Evolutionary conservation across 495 filamentous ascomycete genomes (phyloP).

Genomic region (Trichoderma virens): DNA sequence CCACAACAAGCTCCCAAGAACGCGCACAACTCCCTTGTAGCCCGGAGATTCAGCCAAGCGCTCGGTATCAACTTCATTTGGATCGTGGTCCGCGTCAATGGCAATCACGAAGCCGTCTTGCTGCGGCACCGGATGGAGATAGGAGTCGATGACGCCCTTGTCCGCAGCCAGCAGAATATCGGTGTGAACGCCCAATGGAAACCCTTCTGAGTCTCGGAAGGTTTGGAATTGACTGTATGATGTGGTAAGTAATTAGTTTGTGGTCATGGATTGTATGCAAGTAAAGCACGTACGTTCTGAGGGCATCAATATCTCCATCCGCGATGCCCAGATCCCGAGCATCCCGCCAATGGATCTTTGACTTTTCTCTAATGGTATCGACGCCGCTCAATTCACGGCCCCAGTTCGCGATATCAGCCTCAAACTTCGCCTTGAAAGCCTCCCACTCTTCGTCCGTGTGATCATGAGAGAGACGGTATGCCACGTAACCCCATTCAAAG

Average conservation of each 20-base stretch:
- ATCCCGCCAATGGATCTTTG: conserved; percentile 3
- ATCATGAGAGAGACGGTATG: background rate
- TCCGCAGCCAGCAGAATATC: background rate
- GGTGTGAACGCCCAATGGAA: background rate
- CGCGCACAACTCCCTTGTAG: background rate
- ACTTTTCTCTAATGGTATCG: background rate
- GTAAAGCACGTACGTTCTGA: conserved; percentile 6
- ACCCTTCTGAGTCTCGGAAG: background rate
- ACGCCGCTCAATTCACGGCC: background rate
- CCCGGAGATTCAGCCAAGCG: background rate
- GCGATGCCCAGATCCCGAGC: background rate
- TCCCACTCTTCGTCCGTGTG: conserved; percentile 9
- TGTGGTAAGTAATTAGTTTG: background rate
- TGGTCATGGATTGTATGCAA: background rate
- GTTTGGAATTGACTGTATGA: background rate
- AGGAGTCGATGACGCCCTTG: conserved; percentile 7
- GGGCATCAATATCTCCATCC: background rate
- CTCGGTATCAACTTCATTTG: background rate
- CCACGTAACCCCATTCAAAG: conserved; percentile 7
- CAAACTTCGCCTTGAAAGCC: conserved; percentile 5
- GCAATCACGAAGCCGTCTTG: conserved; percentile 3
- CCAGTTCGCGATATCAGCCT: conserved; percentile 2
- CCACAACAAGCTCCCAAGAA: conserved; percentile 9
- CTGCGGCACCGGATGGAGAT: background rate
- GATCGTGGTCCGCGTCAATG: conserved; percentile 8